These are phyloP conservation scores for Ambrosiella beaveri DNA, from an alignment of 2,329 filamentous ascomycete genomes.

Conservation along the genomic window DNA sequence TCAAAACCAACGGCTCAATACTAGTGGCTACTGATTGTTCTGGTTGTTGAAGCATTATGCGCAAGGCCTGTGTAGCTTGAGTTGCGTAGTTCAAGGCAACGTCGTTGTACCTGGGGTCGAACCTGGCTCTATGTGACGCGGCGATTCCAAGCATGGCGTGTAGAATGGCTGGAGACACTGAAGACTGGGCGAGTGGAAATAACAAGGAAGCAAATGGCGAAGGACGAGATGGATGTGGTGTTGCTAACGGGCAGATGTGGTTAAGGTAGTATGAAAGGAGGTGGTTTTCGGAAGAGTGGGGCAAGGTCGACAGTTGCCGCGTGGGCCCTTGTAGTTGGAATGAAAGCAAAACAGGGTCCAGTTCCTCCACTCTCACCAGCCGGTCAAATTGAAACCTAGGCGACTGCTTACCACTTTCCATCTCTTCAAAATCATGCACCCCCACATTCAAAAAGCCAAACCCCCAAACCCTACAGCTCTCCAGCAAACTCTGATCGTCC, in stretches of 20 bases:
- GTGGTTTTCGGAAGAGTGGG: slow-evolving; percentile 6
- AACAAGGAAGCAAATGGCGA: slow-evolving; percentile 14
- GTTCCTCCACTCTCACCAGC: neutral
- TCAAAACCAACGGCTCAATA: slow-evolving; percentile 13
- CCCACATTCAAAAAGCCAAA: slow-evolving; percentile 2
- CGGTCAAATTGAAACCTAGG: neutral
- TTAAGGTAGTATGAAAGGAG: slow-evolving; percentile 13
- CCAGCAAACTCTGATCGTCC: neutral
- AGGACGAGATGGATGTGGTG: slow-evolving; percentile 9
- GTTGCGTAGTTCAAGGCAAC: slow-evolving; percentile 13
- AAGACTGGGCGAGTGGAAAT: slow-evolving; percentile 13
- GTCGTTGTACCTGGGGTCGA: slow-evolving; percentile 7
- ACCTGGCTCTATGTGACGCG: slow-evolving; percentile 13
- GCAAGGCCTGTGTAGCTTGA: slow-evolving; percentile 13
- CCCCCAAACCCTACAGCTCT: neutral
- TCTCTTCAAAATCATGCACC: neutral
- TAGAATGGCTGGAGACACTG: slow-evolving; percentile 13
- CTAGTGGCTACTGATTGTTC: slow-evolving; percentile 9
- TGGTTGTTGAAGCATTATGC: slow-evolving; percentile 7
- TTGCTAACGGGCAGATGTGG: slow-evolving; percentile 13
- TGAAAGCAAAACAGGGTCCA: neutral
- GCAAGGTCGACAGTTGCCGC: neutral
- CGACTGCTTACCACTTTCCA: neutral
- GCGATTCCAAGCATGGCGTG: slow-evolving; percentile 14
- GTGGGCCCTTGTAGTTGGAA: neutral